phyloP scores from a whole-genome alignment of 108 stramenopile genomes.

The Conticribra weissflogii region DNA sequence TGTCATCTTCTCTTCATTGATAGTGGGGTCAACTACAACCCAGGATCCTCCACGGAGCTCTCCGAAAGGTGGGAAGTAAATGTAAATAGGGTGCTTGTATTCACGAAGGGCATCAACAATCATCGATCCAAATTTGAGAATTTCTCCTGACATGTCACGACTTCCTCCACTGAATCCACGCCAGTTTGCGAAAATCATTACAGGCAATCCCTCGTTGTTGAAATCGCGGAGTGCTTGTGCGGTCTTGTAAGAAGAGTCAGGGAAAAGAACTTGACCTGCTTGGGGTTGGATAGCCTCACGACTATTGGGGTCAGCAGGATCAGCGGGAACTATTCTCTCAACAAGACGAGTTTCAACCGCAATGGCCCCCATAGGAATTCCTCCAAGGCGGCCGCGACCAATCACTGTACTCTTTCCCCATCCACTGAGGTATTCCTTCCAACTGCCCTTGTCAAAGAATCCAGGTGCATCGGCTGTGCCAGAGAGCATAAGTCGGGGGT shows the following conservation, averaged over 20 bases:
- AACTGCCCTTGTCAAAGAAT: conserved; percentile 96
- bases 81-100: conserved; percentile 96
- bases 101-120: conserved; percentile 98
- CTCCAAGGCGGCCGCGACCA: conserved; percentile 96
- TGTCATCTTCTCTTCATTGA: conserved; percentile 97
- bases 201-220: conserved; percentile 95
- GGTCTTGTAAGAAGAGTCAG: conserved; percentile 98
- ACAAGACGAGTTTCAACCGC: conserved; percentile 95
- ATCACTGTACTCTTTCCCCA: conserved; percentile 98
- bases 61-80: conserved; percentile 97
- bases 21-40: conserved; percentile 99
- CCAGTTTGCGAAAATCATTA: conserved; percentile 99
- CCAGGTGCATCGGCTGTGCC: conserved; percentile 81
- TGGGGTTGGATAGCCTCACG: conserved; percentile 95
- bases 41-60: conserved; percentile 98
- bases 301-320: conserved; percentile 96
- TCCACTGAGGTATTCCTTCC: conserved; percentile 93
- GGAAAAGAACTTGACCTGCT: conserved; percentile 97
- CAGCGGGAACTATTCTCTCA: conserved; percentile 94
- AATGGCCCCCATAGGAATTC: conserved; percentile 98
- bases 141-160: conserved; percentile 98
- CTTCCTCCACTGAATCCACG: conserved; percentile 98
- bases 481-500: conserved; percentile 91
- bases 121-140: conserved; percentile 98
- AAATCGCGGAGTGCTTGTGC: conserved; percentile 97